Evolutionary conservation across 2,329 filamentous ascomycete species (phyloP).

Genomic region (Chaetothyriales sp.): DNA sequence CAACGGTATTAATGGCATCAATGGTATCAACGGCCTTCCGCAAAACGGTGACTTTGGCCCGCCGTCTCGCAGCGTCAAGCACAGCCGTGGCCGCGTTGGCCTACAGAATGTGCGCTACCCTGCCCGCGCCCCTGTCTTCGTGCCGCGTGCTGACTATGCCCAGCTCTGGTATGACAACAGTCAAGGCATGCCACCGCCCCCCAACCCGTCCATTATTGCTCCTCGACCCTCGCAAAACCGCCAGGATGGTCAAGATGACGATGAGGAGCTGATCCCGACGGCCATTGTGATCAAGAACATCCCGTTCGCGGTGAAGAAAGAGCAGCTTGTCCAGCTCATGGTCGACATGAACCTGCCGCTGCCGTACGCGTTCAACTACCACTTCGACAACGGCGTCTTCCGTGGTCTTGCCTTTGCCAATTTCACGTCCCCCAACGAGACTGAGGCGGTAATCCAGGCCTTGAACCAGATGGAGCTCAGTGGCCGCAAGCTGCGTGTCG

Average conservation of each 20-base stretch:
- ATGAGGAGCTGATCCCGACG: slow-evolving; percentile 87
- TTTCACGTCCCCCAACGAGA: slow-evolving; percentile 91
- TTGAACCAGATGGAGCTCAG: slow-evolving; percentile 95
- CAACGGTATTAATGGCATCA: slow-evolving; percentile 27
- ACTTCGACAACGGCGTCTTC: slow-evolving; percentile 97
- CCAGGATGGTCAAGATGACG: slow-evolving; percentile 28
- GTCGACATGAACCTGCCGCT: slow-evolving; percentile 83
- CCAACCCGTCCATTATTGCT: slow-evolving; percentile 32
- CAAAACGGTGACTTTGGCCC: slow-evolving; percentile 32
- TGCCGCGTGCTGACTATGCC: slow-evolving; percentile 2
- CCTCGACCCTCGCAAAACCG: slow-evolving; percentile 27
- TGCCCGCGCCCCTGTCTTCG: slow-evolving; percentile 3
- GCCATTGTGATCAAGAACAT: slow-evolving; percentile 99
- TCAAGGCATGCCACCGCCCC: slow-evolving; percentile 20
- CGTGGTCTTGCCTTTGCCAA: slow-evolving; percentile 93
- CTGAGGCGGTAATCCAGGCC: slow-evolving; percentile 74
- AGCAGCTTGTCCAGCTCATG: slow-evolving; percentile 86
- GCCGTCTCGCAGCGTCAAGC: slow-evolving; percentile 38
- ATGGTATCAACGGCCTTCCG: slow-evolving; percentile 1
- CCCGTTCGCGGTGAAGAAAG: slow-evolving; percentile 94
- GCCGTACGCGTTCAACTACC: slow-evolving; percentile 98
- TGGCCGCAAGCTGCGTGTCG: slow-evolving; percentile 82
- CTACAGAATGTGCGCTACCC: slow-evolving; percentile 54
- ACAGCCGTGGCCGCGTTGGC: slow-evolving; percentile 41
- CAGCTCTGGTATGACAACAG: slow-evolving; percentile 50